Evolutionary conservation across 2,329 filamentous ascomycete genomes (phyloP).

Genomic region (Didymella sp.): DNA sequence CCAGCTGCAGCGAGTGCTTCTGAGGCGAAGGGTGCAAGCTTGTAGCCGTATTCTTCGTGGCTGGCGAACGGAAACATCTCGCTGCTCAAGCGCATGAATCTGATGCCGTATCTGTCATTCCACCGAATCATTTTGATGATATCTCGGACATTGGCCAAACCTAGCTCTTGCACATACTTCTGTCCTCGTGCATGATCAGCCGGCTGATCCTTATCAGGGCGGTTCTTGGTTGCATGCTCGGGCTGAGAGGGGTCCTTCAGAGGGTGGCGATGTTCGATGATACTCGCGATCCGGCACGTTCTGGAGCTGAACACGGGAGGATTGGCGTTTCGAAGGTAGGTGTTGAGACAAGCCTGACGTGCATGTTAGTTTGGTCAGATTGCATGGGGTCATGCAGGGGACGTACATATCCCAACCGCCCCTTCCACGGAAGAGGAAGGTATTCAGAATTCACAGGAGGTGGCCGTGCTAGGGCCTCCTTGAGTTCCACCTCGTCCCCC

Average conservation of each 20-base stretch:
- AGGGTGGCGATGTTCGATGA: constrained; percentile 86
- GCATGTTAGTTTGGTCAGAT: constrained; percentile 26
- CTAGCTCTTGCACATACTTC: constrained; percentile 76
- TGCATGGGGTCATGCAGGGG: constrained; percentile 20
- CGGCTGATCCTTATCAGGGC: constrained; percentile 76
- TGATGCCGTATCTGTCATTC: constrained; percentile 92
- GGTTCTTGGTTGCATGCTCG: constrained; percentile 83
- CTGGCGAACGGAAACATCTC: constrained; percentile 98
- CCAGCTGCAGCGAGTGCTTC: constrained; percentile 79
- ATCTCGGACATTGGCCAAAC: constrained; percentile 82
- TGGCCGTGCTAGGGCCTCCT: constrained; percentile 66
- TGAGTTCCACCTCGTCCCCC: constrained; percentile 63
- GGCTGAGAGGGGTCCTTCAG: constrained; percentile 76
- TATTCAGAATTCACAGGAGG: constrained; percentile 83
- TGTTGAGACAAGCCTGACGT: constrained; percentile 82
- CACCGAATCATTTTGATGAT: constrained; percentile 85
- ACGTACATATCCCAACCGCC: constrained; percentile 84
- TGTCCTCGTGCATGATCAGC: constrained; percentile 71
- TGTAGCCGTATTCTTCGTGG: constrained; percentile 86
- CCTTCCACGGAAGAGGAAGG: constrained; percentile 88
- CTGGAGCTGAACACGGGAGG: constrained; percentile 89
- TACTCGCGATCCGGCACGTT: constrained; percentile 89
- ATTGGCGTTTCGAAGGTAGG: constrained; percentile 81
- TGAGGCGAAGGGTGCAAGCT: constrained; percentile 80
- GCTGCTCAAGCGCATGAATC: constrained; percentile 88